Evolutionary conservation across 495 filamentous ascomycete genomes (phyloP).

Genomic region (Durotheca rogersii): DNA sequence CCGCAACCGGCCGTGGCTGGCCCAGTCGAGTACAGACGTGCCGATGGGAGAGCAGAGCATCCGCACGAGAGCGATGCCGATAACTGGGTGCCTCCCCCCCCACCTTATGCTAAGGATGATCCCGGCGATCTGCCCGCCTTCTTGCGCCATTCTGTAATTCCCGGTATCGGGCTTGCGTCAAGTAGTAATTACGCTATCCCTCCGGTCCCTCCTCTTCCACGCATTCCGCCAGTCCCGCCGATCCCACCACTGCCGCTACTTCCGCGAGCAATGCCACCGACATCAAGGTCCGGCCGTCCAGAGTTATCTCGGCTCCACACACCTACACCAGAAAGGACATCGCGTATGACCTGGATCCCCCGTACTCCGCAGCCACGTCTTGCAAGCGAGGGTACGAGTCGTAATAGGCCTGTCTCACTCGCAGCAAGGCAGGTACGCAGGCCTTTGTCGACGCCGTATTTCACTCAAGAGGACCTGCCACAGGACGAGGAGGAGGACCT

Average conservation of each 20-base stretch:
- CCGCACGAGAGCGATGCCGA: slow-evolving; percentile 90
- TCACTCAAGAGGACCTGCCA: slow-evolving; percentile 11
- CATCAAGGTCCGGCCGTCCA: slow-evolving; percentile 19
- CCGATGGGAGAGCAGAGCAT: slow-evolving; percentile 66
- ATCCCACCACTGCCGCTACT: slow-evolving; percentile 26
- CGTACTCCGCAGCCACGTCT: slow-evolving; percentile 8
- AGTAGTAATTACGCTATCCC: slow-evolving; percentile 25
- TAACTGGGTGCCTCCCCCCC: slow-evolving; percentile 92
- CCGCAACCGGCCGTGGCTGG: slow-evolving; percentile 46
- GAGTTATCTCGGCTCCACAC: slow-evolving; percentile 32
- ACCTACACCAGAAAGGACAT: slow-evolving; percentile 6
- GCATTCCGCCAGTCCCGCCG: slow-evolving; percentile 31
- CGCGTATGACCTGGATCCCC: slow-evolving; percentile 25
- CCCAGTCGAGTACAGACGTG: slow-evolving; percentile 50
- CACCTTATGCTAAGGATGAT: slow-evolving; percentile 74
- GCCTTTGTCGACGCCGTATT: slow-evolving; percentile 25
- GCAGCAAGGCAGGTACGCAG: slow-evolving; percentile 17
- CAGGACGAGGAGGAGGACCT: slow-evolving; percentile 44
- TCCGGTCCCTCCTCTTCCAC: slow-evolving; percentile 34
- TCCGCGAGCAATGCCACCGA: background rate
- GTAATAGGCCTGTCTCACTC: slow-evolving; percentile 15
- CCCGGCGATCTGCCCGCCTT: slow-evolving; percentile 56
- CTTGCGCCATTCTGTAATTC: slow-evolving; percentile 40
- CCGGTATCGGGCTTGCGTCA: slow-evolving; percentile 9
- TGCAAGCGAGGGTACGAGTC: slow-evolving; percentile 3